phyloP scores from a whole-genome alignment of 768 basidiomycete genomes.

The Epithele typhae region DNA sequence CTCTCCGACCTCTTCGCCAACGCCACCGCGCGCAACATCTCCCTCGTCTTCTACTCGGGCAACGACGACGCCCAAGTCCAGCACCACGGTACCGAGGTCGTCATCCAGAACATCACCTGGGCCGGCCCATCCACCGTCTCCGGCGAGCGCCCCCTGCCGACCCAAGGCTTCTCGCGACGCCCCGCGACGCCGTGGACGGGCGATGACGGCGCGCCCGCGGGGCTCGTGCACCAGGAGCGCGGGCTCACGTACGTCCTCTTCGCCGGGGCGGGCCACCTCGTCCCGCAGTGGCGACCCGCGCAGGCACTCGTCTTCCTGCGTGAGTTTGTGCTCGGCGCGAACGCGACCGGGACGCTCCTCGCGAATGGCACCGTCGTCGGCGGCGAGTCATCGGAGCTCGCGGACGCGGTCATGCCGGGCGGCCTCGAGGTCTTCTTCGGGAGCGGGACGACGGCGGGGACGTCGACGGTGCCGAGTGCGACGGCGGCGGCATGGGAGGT shows the following conservation, averaged over 20 bases:
- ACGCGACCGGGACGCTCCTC: conserved; percentile 50
- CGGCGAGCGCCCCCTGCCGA: too few relatives aligned
- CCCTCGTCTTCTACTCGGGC: conserved; percentile 57
- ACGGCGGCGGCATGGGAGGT: conserved; percentile 28
- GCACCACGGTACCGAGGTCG: conserved; percentile 50
- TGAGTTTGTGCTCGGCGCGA: conserved; percentile 64
- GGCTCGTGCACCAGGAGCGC: conserved; percentile 72
- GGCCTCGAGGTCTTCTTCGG: conserved; percentile 54
- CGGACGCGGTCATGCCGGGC: conserved; percentile 44
- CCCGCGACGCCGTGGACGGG: conserved; percentile 68
- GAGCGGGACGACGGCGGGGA: conserved; percentile 26
- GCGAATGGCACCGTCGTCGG: conserved; percentile 36
- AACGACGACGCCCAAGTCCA: conserved; percentile 66
- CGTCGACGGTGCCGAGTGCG: conserved; percentile 22
- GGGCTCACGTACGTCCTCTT: conserved; percentile 42
- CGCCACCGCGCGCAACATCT: conserved; percentile 44
- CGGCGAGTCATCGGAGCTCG: conserved; percentile 46
- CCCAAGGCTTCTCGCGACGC: conserved; percentile 64
- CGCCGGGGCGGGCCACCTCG: conserved; percentile 36
- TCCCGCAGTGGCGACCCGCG: conserved; percentile 32
- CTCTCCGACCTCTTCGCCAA: conserved; percentile 62
- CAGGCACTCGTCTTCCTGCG: conserved; percentile 60
- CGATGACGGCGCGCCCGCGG: conserved; percentile 54
- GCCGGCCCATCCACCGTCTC: too few relatives aligned
- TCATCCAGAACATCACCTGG: conserved; percentile 65